Conservation (phyloP, 1,284 basidiomycete species). For the Ustilago sp. region DNA sequence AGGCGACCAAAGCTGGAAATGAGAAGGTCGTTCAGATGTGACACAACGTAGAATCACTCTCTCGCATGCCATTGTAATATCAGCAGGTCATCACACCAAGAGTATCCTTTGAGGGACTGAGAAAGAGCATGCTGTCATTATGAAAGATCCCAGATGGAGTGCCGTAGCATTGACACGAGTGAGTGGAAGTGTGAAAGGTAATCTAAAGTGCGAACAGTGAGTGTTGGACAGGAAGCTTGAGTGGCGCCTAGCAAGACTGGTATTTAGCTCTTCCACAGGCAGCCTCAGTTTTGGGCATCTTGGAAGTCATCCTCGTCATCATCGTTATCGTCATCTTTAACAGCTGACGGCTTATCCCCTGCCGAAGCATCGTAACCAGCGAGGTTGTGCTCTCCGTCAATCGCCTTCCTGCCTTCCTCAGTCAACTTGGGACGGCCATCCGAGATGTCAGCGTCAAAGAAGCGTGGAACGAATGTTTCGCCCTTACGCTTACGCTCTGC, state of each 20-base stretch:
- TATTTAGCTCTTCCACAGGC: background rate
- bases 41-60: background rate
- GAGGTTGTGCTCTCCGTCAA: constrained; percentile 65
- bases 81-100: background rate
- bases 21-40: background rate
- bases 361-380: constrained; percentile 38
- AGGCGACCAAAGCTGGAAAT: background rate
- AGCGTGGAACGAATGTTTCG: constrained; percentile 76
- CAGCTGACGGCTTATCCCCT: background rate
- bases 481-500: constrained; percentile 59
- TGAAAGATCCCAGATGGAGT: background rate
- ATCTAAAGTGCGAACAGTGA: background rate
- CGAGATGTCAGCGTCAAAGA: constrained; percentile 80
- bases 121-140: constrained; percentile 22
- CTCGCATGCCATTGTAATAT: background rate
- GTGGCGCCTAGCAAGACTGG: background rate
- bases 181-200: background rate
- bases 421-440: constrained; percentile 83
- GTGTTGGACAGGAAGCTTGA: background rate
- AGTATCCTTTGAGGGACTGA: background rate
- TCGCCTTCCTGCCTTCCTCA: constrained; percentile 68
- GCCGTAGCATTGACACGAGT: background rate
- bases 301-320: constrained; percentile 49
- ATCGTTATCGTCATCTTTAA: constrained; percentile 14
- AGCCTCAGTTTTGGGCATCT: constrained; percentile 38